Conservation (phyloP, 306 rosid species). For the Rosa multiflora region DNA sequence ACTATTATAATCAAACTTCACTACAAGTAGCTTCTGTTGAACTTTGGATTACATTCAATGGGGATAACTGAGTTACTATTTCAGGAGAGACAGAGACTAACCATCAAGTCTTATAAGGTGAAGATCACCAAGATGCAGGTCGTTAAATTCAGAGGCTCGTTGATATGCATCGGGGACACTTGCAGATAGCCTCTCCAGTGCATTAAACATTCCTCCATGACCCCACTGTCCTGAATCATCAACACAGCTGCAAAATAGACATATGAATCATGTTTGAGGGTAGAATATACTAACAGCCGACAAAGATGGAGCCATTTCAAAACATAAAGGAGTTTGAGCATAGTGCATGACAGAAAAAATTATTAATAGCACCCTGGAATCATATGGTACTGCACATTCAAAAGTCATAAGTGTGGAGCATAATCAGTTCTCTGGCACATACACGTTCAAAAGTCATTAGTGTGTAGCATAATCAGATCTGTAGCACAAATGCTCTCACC, state of each 20-base stretch:
- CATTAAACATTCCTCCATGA: conserved; percentile 87
- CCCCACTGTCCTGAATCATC: conserved; percentile 97
- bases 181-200: conserved; percentile 64
- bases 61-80: neutral
- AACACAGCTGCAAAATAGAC: conserved; percentile 58
- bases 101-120: conserved; percentile 79
- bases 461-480: neutral
- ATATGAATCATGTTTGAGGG: conserved; percentile 8
- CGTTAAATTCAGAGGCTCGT: conserved; percentile 78
- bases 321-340: neutral
- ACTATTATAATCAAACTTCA: neutral
- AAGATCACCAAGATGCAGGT: conserved; percentile 91
- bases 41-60: neutral
- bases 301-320: neutral
- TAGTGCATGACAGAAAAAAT: neutral
- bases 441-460: neutral
- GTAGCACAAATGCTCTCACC: neutral
- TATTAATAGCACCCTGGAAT: neutral
- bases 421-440: neutral
- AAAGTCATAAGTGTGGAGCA: neutral
- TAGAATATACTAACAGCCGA: conserved; percentile 4
- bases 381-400: neutral
- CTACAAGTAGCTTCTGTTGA: neutral
- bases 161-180: conserved; percentile 69
- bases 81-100: conserved; percentile 30